Base-by-base conservation (phyloP, 2,329 filamentous ascomycete genomes). In the Paraconiothyrium sp. region DNA sequence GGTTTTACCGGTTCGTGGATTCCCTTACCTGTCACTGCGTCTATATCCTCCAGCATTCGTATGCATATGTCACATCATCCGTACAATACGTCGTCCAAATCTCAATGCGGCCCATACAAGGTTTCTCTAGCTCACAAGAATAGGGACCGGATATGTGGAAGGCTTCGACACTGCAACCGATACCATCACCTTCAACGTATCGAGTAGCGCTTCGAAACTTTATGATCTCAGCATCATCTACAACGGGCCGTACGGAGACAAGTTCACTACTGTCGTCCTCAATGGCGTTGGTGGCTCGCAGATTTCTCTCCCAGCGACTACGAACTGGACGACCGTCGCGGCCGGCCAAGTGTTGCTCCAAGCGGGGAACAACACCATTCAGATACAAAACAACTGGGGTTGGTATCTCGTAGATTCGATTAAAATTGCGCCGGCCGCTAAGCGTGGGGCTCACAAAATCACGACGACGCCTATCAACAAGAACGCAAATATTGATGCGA, bases 301-400 rank as follows among this genome's bases (percentile, higher is more conserved):
- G 61, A 77, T 84, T 24, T 73, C 71, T 24, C 72, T 84, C 22
- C 71, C 80, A 0, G 80, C 78, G 10, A 78, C 76, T 9, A 75
- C 70, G 2, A 62, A 67, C 1, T 84, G 79, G 75, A 74, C 75
- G 10, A 77, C 76, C 35, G 77, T 79, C 13, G 60, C 78, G 0
- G 83, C 76, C 16, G 82, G 83, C 14, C 82, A 84, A 62, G 74
- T 84, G 1, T 72, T 84, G 1, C 71, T 84, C 39, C 76, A 79
- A 51, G 73, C 74, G 9, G 82, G 82, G 16, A 59, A 65, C 47
- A 84, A 84, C 71, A 83, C 79, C 0, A 79, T 84, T 54, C 74
- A 82, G 43, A 79, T 84, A 48, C 76, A 81, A 57, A 81, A 69
- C 71, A 82, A 84, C 71, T 84, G 82, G 82, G 83, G 83, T 59